Base-by-base conservation (phyloP, 345 rosid genomes). In the Dipteronia sinensis region DNA sequence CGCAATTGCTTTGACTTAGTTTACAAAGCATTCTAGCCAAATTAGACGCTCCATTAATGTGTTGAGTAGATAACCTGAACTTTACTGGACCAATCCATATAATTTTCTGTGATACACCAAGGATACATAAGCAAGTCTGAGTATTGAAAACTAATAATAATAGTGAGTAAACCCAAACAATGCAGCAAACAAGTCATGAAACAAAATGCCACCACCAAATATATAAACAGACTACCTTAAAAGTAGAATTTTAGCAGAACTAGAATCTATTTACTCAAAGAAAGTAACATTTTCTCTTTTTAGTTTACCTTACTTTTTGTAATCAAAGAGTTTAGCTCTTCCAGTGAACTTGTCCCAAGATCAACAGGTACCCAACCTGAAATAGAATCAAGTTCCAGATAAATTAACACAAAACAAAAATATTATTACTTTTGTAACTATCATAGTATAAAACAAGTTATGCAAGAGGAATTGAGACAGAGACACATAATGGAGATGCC, bases 361-460 rank as follows among this genome's bases (percentile, higher is more conserved):
- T 89, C 95, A 77, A 89, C 84, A 27, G 92, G 93, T 47, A 69
- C 79, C 90, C 88, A 88, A 83, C 92, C 93, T 91, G 84, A 78
- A 78, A 77, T 31, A 64, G 40, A 76, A 44, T 74, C 69, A 31
- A 63, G 46, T 42, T 46, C 0, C 5, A 2, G 6, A 66, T 59
- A 11, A 78, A 72, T 44, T 66, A 53, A 76, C 42, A 19, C 23
- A 73, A 20, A 7, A 3, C 29, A 63, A 69, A 59, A 40, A 16
- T 65, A 77, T 27, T 65, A 55, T 42, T 13, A 49, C 15, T 49
- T 67, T 6, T n/a, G 31, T 6, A 42, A 7, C 10, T 66, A 31
- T 38, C 22, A 44, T 10, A 22, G 19, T 15, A 47, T n/a, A 0
- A 13, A 17, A 22, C 29, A 68, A 71, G 55, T 77, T 58, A 49